Conservation (phyloP, 2,329 filamentous ascomycete genomes). For the Aspergillus transmontanensis region DNA sequence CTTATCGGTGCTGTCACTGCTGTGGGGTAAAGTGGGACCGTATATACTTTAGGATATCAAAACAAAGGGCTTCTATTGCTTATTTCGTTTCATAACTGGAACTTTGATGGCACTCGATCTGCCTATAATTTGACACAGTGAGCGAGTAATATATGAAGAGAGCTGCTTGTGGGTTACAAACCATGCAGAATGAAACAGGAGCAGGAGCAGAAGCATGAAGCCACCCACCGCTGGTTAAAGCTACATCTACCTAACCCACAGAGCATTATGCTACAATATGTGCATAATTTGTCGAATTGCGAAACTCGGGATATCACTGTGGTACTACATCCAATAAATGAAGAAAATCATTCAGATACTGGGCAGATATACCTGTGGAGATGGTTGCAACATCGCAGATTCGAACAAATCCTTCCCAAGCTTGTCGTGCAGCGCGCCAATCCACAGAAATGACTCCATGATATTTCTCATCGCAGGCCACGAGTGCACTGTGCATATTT, state of each 20-base stretch:
- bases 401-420: slow-evolving; percentile 2
- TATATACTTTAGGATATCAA: neutral
- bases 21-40: slow-evolving; percentile 2
- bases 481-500: neutral
- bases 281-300: no score
- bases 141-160: neutral
- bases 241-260: neutral
- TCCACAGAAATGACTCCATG: slow-evolving; percentile 4
- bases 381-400: neutral
- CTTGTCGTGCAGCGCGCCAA: neutral
- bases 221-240: neutral
- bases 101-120: neutral
- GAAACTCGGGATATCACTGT: no score
- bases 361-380: neutral
- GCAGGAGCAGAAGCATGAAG: no score
- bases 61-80: neutral
- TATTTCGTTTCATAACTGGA: neutral
- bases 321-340: neutral
- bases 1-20: neutral
- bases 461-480: neutral
- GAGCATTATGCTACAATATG: no score
- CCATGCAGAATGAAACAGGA: no score
- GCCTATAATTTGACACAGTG: neutral
- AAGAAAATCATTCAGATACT: neutral
- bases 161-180: neutral